A percentile compares a stretch with the other conserved stretches of the same genome.
These are phyloP conservation scores for Glycine latifolia DNA, from an alignment of 306 rosid species.

Conservation along the genomic window DNA sequence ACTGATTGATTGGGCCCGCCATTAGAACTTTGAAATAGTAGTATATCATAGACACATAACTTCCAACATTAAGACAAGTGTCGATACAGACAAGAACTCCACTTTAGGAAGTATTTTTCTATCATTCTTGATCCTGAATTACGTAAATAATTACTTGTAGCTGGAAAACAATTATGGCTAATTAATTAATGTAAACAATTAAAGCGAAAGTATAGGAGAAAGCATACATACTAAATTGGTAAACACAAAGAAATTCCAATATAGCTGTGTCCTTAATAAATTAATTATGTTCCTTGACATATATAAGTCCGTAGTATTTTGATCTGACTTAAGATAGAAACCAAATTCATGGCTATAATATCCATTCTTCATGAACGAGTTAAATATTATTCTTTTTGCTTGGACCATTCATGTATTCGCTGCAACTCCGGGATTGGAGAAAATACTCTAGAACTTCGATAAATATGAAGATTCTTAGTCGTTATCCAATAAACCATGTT, in stretches of 20 bases:
- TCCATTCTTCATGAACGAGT: neutral
- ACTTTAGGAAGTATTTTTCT: neutral
- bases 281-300: too few relatives aligned
- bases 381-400: neutral
- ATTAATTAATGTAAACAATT: neutral
- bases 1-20: neutral
- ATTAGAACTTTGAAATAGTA: neutral
- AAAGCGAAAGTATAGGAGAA: neutral
- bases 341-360: neutral
- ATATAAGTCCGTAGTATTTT: too few relatives aligned
- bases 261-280: neutral
- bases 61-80: neutral
- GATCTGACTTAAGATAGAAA: neutral
- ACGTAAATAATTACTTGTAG: neutral
- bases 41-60: neutral
- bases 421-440: neutral
- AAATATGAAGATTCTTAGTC: slow-evolving; percentile 14
- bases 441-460: neutral
- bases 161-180: neutral
- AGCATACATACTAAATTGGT: neutral
- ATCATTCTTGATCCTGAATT: neutral
- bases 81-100: neutral
- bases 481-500: neutral
- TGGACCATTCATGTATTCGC: neutral
- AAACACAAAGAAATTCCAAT: neutral